phyloP scores from a whole-genome alignment of 176 grass and related monocot genomes.

The Raddia distichophylla region DNA sequence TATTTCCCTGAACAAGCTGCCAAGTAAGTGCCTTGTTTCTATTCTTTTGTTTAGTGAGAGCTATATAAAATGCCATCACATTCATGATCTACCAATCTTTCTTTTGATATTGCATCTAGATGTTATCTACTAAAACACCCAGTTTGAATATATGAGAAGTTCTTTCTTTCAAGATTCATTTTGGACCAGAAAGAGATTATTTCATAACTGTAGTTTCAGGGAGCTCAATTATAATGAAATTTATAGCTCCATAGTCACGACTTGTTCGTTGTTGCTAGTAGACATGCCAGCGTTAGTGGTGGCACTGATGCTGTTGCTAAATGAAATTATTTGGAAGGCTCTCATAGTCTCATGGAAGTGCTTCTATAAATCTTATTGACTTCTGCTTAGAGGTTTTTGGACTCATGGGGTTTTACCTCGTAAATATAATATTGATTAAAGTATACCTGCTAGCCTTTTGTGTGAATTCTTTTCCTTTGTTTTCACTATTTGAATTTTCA shows the following conservation, averaged over 20 bases:
- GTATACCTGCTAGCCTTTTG: not conserved
- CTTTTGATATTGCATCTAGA: slow-evolving; percentile 31
- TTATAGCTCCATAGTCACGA: not conserved
- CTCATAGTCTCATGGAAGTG: not conserved
- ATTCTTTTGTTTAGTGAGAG: slow-evolving; percentile 12
- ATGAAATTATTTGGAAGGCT: not conserved
- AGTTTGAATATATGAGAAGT: not conserved
- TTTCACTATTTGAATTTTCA: not conserved
- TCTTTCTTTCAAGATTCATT: not conserved
- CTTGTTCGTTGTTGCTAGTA: not conserved
- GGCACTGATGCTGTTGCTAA: not conserved
- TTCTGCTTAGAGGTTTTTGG: slow-evolving; percentile 14
- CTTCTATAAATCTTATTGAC: not conserved
- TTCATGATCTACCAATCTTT: slow-evolving; percentile 9
- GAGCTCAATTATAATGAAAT: not conserved
- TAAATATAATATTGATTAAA: slow-evolving; percentile 2
- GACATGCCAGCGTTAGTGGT: slow-evolving; percentile 1
- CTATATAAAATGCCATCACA: slow-evolving; percentile 4
- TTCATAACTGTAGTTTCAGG: not conserved
- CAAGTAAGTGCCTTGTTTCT: slow-evolving; percentile 57
- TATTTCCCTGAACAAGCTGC: slow-evolving; percentile 71
- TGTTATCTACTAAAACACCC: not conserved
- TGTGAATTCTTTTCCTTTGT: not conserved
- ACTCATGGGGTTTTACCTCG: slow-evolving; percentile 7
- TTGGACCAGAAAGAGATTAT: not conserved